Evolutionary conservation across 2,329 filamentous ascomycete genomes (phyloP).

Genomic region (Colletotrichum melonis): DNA sequence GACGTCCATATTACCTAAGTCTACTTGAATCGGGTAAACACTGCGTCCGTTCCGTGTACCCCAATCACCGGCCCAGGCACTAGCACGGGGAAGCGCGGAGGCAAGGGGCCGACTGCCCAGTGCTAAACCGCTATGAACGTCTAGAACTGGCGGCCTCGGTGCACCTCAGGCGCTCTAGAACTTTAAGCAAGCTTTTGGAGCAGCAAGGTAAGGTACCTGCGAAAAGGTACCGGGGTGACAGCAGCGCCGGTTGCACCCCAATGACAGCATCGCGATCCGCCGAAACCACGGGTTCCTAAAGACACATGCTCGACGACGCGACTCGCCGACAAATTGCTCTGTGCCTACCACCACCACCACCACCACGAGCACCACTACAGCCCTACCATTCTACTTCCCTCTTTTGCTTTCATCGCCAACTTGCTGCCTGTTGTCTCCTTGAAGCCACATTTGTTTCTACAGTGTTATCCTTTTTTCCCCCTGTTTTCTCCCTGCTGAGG

Average conservation of each 20-base stretch:
- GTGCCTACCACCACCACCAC: neutral
- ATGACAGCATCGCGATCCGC: conserved; percentile 29
- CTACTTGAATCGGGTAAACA: conserved; percentile 14
- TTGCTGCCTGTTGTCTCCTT: neutral
- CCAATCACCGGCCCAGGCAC: neutral
- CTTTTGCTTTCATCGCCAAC: neutral
- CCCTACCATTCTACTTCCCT: neutral
- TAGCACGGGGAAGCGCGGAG: neutral
- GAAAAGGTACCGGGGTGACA: conserved; percentile 26
- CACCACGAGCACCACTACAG: neutral
- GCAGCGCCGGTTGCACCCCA: conserved; percentile 20
- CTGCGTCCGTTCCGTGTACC: neutral
- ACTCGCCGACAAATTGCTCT: conserved; percentile 2
- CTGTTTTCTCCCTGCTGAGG: neutral
- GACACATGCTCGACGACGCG: conserved; percentile 27
- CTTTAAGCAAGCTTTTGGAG: neutral
- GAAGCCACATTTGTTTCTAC: neutral
- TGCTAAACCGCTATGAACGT: neutral
- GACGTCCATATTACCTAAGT: neutral
- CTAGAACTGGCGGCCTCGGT: conserved; percentile 3
- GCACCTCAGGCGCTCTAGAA: neutral
- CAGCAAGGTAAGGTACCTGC: neutral
- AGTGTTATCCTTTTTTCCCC: neutral
- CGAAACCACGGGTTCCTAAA: conserved; percentile 21
- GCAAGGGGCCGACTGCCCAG: neutral